Evolutionary conservation across 805 yeast species (phyloP), one percentile per base, ranked within the genome.

Genomic region (Wickerhamiella australiensis): DNA sequence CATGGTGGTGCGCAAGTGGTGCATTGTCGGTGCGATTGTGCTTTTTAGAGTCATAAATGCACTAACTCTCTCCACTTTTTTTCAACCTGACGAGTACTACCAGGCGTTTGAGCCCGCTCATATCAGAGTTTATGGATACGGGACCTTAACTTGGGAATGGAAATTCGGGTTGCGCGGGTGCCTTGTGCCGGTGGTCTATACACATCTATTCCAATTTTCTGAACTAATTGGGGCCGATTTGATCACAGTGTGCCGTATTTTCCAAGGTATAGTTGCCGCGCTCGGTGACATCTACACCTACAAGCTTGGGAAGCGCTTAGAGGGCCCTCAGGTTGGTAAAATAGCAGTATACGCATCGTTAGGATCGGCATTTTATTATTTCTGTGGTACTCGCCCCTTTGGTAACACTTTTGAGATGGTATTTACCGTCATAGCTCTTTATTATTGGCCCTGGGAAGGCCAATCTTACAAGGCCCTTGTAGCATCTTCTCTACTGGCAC

Each of bases 91-190:
- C 64, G 99, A 92, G 65, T 92, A 73, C 65, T 92, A 81, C 79
- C 99, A 92, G 65, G 72, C 88, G 0, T 67, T 92, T 47, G 98
- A 92, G 59, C 95, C 96, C 0, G 98, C 97, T 0, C 95, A 87
- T 63, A 51, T 59, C 3, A 67, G 72, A 33, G 81, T 82, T 0
- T 86, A 72, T 62, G 88, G 92, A 1, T 81, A 80, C 54, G 98
- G 98, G 0, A 76, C 77, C 57, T 61, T 78, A 33, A 86, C 97
- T 0, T 92, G 99, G 99, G 99, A 92, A 65, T 92, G 98, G 98
- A 62, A 66, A 21, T 69, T 72, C 44, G 80, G 79, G 0, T 65
- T 92, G 3, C 66, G 99, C 52, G 81, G 94, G 8, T 80, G 84
- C 49, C 64, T 82, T 0, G 90, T 87, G 57, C 96, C 98, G 0